phyloP scores from a whole-genome alignment of 2,329 filamentous ascomycete genomes.

The Polychaeton citri region DNA sequence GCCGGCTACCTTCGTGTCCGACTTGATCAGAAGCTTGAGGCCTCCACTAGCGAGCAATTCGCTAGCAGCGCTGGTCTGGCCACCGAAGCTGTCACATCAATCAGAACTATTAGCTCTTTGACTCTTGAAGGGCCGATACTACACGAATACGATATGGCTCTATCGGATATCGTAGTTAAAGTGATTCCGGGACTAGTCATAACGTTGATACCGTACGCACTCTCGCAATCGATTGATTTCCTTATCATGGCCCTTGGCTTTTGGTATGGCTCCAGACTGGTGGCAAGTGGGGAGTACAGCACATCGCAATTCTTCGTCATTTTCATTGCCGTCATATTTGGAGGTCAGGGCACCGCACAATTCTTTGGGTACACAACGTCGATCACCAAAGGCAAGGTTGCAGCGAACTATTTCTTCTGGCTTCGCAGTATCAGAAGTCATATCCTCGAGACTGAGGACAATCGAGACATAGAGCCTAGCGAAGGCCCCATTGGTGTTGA shows the following conservation, averaged over 20 bases:
- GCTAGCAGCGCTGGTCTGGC: slow-evolving; percentile 22
- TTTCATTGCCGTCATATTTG: slow-evolving; percentile 51
- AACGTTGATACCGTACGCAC: slow-evolving; percentile 16
- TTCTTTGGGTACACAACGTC: slow-evolving; percentile 47
- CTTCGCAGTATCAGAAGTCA: slow-evolving; percentile 25
- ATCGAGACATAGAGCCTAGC: slow-evolving; percentile 15
- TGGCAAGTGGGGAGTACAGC: slow-evolving; percentile 20
- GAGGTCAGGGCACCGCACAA: slow-evolving; percentile 53
- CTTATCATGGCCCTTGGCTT: slow-evolving; percentile 20
- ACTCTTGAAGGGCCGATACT: slow-evolving; percentile 19
- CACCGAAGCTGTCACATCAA: slow-evolving; percentile 21
- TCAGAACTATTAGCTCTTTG: slow-evolving; percentile 21
- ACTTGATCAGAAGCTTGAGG: slow-evolving; percentile 21
- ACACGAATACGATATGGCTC: slow-evolving; percentile 14
- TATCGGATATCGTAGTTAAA: slow-evolving; percentile 15
- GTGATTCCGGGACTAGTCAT: slow-evolving; percentile 8
- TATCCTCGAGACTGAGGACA: slow-evolving; percentile 24
- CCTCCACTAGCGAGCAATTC: slow-evolving; percentile 15
- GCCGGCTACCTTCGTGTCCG: slow-evolving; percentile 22
- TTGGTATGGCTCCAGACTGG: slow-evolving; percentile 22
- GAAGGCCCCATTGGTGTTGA: slow-evolving; percentile 12
- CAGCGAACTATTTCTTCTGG: slow-evolving; percentile 33
- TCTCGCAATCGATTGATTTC: slow-evolving; percentile 22
- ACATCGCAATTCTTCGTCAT: slow-evolving; percentile 40
- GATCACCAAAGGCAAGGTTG: slow-evolving; percentile 22